Base-by-base conservation (phyloP, 768 basidiomycete species). In the Kondoa subrosea region DNA sequence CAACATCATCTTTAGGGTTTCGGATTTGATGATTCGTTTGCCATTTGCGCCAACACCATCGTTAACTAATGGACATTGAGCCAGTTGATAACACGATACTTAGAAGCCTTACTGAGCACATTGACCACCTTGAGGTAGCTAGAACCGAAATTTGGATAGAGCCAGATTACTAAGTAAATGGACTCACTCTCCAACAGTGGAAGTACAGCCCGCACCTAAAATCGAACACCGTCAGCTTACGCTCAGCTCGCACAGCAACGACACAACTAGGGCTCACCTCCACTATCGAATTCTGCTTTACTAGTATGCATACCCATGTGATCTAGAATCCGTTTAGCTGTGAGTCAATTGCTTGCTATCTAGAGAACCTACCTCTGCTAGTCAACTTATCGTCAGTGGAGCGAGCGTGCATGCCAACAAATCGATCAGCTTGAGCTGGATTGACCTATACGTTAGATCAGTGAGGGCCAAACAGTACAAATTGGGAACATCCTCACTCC, bases 1-100 rank as follows among this genome's bases (percentile, higher is more conserved):
- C 29, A 34, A 67, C 68, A 69, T 69, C 34, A 27, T 30, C 17
- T 68, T 56, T 17, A 69, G 68, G 15, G 68, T 69, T 40, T 69
- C 68, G n/a, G 68, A 26, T 34, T 68, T 57, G 2, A 69, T 67
- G n/a, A 69, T 69, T 31, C 64, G 68, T 25, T 67, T 67, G 1
- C 68, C 68, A 50, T 69, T 69, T 30, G 67, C 69, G 21, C 69
- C 68, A n/a, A 62, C 61, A 21, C 68, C 68, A 27, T 67, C 50
- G 68, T 69, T 69, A 30, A 69, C 57, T 34, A 67, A 21, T 50
- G 12, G n/a, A n/a, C n/a, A n/a, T n/a, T n/a, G n/a, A n/a, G n/a
- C n/a, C n/a, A n/a, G n/a, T n/a, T n/a, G n/a, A n/a, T n/a, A n/a
- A n/a, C n/a, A n/a, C n/a, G n/a, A n/a, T n/a, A n/a, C n/a, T n/a